These are phyloP conservation scores for Cyamopsis tetragonoloba DNA, from an alignment of 306 rosid genomes.

Conservation along the genomic window DNA sequence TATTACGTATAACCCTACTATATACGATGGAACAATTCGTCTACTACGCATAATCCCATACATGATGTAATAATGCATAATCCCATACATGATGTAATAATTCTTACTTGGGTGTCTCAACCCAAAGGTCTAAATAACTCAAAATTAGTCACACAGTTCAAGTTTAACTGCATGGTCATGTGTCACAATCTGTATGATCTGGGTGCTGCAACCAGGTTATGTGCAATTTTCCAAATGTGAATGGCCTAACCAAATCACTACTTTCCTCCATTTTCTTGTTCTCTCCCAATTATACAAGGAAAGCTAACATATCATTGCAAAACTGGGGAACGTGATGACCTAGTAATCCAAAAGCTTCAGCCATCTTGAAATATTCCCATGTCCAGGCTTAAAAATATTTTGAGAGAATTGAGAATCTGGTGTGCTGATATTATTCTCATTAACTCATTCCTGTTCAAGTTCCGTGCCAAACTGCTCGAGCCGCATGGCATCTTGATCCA, in stretches of 20 bases:
- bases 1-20: not conserved
- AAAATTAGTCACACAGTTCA: not conserved
- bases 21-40: not conserved
- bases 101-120: not conserved
- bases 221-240: slow-evolving; percentile 12
- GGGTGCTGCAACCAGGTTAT: not conserved
- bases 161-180: not conserved
- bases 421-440: not conserved
- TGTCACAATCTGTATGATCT: slow-evolving; percentile 5
- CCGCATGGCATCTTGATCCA: slow-evolving; percentile 64
- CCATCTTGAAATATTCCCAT: slow-evolving; percentile 9
- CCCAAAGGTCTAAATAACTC: slow-evolving; percentile 10
- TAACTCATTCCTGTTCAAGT: slow-evolving; percentile 72
- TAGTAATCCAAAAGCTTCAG: slow-evolving; percentile 14
- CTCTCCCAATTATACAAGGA: slow-evolving; percentile 10
- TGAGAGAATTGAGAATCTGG: slow-evolving; percentile 3
- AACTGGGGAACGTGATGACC: slow-evolving; percentile 9
- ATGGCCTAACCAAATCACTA: slow-evolving; percentile 14
- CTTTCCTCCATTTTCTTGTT: not conserved
- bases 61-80: not conserved
- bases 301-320: slow-evolving; percentile 16
- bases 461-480: slow-evolving; percentile 87
- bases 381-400: not conserved
- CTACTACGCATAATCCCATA: not conserved
- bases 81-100: not conserved